phyloP scores from a whole-genome alignment of 768 basidiomycete genomes.

The Lactarius akahatsu region DNA sequence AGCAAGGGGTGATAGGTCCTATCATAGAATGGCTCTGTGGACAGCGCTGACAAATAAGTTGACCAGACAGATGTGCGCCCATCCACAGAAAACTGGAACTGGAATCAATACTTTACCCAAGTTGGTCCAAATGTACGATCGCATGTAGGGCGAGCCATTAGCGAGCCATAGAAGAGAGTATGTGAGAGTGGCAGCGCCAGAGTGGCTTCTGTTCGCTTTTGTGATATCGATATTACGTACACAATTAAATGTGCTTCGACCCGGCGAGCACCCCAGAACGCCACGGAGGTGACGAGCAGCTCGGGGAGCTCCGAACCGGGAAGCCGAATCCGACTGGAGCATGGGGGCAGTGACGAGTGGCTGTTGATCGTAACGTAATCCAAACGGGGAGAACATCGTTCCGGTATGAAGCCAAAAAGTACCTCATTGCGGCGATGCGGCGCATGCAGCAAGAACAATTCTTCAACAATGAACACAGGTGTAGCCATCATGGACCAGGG shows the following conservation, averaged over 20 bases:
- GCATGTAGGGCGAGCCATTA: neutral
- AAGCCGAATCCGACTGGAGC: neutral
- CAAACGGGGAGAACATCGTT: neutral
- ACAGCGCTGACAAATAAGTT: neutral
- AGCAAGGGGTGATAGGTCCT: neutral
- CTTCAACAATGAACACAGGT: neutral
- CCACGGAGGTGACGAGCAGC: neutral
- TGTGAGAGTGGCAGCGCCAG: neutral
- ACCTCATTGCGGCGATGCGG: neutral
- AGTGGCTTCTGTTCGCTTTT: neutral
- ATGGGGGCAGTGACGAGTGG: neutral
- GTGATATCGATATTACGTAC: neutral
- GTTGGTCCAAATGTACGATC: no score
- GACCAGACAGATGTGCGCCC: slow-evolving; percentile 5
- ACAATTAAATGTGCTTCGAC: neutral
- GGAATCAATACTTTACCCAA: neutral
- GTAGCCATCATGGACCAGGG: neutral
- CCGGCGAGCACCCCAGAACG: neutral
- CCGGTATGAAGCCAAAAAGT: neutral
- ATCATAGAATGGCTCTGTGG: neutral
- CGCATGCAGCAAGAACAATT: neutral
- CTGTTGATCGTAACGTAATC: neutral
- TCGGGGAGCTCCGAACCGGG: neutral
- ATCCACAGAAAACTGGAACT: neutral
- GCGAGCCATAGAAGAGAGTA: neutral